phyloP scores from a whole-genome alignment of 495 filamentous ascomycete genomes.

The Daldinia concentrica region DNA sequence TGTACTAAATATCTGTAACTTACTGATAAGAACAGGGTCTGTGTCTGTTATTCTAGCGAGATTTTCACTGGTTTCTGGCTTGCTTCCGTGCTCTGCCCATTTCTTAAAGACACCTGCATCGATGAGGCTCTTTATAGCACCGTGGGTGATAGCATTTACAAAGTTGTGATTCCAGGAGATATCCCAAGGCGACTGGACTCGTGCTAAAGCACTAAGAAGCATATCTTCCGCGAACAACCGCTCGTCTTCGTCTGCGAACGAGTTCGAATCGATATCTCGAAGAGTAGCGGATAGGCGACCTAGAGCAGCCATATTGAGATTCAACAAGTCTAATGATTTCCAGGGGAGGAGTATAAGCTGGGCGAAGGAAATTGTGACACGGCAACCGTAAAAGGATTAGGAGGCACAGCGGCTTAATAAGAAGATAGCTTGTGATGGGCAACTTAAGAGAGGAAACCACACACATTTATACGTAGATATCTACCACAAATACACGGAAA shows the following conservation, averaged over 20 bases:
- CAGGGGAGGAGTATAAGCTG: neutral
- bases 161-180: slow-evolving; percentile 21
- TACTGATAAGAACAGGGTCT: slow-evolving; percentile 34
- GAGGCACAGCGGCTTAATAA: neutral
- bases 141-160: slow-evolving; percentile 12
- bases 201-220: slow-evolving; percentile 6
- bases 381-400: too few species aligned
- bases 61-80: slow-evolving; percentile 27
- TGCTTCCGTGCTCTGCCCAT: slow-evolving; percentile 37
- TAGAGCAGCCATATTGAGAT: neutral
- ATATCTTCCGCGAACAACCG: slow-evolving; percentile 6
- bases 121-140: slow-evolving; percentile 40
- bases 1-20: neutral
- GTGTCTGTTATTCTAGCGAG: slow-evolving; percentile 39
- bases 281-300: slow-evolving; percentile 3
- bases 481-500: neutral
- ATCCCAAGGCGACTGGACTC: slow-evolving; percentile 24
- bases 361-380: too few species aligned
- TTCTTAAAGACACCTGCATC: slow-evolving; percentile 44
- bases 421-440: neutral
- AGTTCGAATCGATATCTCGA: slow-evolving; percentile 1
- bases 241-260: slow-evolving; percentile 16
- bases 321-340: neutral
- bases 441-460: neutral
- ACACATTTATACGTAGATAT: neutral